phyloP scores from a whole-genome alignment of 345 rosid species.

The Populus pruinosa region DNA sequence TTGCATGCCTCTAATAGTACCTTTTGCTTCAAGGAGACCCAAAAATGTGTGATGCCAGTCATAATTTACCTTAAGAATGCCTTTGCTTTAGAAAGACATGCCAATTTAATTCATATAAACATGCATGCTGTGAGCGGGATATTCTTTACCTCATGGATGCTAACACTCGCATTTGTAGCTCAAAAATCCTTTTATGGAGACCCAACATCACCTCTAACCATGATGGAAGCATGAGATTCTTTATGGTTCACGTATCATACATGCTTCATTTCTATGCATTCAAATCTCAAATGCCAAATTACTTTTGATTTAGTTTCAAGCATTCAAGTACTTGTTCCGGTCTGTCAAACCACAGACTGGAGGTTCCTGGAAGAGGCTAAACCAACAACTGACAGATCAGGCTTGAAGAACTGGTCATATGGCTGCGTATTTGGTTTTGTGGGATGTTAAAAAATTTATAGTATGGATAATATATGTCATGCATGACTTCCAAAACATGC shows the following conservation, averaged over 20 bases:
- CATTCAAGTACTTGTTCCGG: neutral
- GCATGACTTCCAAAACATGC: neutral
- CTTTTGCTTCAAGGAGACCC: neutral
- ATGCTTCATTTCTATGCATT: neutral
- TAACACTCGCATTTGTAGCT: neutral
- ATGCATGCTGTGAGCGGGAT: neutral
- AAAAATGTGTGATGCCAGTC: neutral
- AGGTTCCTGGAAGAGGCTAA: neutral
- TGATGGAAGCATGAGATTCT: neutral
- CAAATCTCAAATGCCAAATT: neutral
- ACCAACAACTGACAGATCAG: neutral
- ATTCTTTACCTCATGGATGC: neutral
- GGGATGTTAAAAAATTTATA: neutral
- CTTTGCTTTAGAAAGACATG: neutral
- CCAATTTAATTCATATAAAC: neutral
- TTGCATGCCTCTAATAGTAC: neutral
- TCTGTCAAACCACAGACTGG: neutral
- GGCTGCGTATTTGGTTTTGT: neutral
- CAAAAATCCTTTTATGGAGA: neutral
- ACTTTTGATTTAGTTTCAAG: neutral
- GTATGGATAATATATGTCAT: neutral
- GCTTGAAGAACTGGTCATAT: neutral
- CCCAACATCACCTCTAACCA: neutral
- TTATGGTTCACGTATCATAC: neutral
- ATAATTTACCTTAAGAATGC: no score